Evolutionary conservation across 768 basidiomycete species (phyloP), one percentile per base, ranked within the genome.

Genomic region (Tephrocybe sp.): DNA sequence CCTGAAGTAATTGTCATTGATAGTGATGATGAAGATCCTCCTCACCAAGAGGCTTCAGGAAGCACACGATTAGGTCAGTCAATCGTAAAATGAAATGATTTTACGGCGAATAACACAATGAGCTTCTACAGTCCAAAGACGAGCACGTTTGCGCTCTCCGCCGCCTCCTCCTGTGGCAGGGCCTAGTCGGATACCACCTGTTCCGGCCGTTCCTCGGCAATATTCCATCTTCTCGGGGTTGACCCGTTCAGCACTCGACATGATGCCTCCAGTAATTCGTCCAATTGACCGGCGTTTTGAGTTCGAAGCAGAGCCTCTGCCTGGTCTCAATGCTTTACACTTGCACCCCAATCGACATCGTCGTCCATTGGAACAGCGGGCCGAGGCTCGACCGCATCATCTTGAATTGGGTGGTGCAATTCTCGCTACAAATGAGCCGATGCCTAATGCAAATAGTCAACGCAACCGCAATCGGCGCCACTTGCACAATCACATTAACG

Each of bases 391-490:
- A 21, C 76, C 77, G 4, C 83, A 83, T 36, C 82, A 82, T 52
- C 80, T 88, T 74, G 83, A 82, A 12, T 64, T 88, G 19, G 86
- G 86, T 7, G 86, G 86, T 18, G 86, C 80, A 2, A 56, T 87
- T 3, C 66, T 86, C 5, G 71, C 83, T 9, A 46, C 62, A 26
- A 67, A 71, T 49, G 30, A 51, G 4, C 42, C 36, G n/a, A 64
- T 64, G 36, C 59, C 59, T 1, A 61, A 64, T 27, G 27, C 31
- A n/a, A 45, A 45, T 11, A 40, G 35, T 24, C 36, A 35, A 15
- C 40, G 38, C 15, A 43, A 55, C 11, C 35, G 57, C 47, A 59
- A 53, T 18, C 63, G 58, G 9, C 52, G 49, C 19, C 22, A 57
- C 21, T 48, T 53, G 21, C 57, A 61, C n/a, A 51, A 47, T 25